A percentile compares a stretch with the other conserved stretches of the same genome.
These are phyloP conservation scores for Trichophyton equinum DNA, from an alignment of 2,329 filamentous ascomycete species.

Conservation along the genomic window DNA sequence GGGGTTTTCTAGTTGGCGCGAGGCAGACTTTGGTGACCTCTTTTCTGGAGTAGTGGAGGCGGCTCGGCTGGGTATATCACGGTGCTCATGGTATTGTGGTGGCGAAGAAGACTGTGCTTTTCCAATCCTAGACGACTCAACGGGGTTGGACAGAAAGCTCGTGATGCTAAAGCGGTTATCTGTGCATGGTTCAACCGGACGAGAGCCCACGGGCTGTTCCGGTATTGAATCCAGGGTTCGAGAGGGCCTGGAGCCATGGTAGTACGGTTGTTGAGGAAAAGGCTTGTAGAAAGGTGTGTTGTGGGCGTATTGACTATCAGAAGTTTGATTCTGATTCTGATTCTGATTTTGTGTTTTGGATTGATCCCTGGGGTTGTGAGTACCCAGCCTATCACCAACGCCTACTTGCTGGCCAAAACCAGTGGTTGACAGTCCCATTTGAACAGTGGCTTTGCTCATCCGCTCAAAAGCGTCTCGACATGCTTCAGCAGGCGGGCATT, in stretches of 20 bases:
- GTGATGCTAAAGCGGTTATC: conserved; percentile 1
- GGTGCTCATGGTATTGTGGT: conserved; percentile 3
- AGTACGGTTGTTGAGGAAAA: not conserved
- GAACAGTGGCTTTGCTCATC: conserved; percentile 88
- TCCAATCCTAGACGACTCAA: not conserved
- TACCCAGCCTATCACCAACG: not conserved
- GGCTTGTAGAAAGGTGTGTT: not conserved
- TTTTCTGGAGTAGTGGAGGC: not conserved
- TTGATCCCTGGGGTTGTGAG: not conserved
- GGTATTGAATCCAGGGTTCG: not conserved
- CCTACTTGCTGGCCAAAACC: conserved; percentile 52
- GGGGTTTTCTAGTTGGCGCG: not conserved
- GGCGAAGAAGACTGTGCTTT: not conserved
- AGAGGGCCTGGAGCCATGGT: not conserved
- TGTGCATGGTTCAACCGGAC: not conserved
- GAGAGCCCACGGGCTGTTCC: not conserved
- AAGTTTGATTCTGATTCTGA: not conserved
- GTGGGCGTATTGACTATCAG: not conserved
- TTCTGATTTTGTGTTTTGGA: not conserved
- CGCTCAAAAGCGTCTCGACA: conserved; percentile 90
- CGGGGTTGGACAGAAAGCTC: not conserved
- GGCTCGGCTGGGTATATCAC: not conserved
- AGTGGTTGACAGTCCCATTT: conserved; percentile 82
- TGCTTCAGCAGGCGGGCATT: conserved; percentile 87
- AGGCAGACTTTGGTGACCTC: not conserved